phyloP scores from a whole-genome alignment of 352 stramenopile species.

The Globisporangium acanthophoron region DNA sequence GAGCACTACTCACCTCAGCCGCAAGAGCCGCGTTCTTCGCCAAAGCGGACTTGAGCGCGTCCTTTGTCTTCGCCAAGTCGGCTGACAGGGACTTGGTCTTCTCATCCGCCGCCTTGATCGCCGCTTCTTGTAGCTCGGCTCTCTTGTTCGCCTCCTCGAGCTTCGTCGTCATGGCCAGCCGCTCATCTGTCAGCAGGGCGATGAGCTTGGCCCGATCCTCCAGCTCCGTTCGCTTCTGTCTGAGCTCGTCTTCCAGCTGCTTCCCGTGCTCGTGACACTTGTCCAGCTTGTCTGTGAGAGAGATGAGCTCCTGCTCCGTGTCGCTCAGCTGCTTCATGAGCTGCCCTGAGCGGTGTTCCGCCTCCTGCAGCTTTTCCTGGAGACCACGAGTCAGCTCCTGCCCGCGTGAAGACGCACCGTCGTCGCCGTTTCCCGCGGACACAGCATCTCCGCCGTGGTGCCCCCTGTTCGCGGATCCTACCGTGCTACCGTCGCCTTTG shows the following conservation, averaged over 20 bases:
- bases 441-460: background rate
- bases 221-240: constrained; percentile 1
- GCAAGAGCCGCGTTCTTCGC: background rate
- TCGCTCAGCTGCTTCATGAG: constrained; percentile 7
- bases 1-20: constrained; percentile 1
- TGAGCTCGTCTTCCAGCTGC: constrained; percentile 6
- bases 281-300: constrained; percentile 4
- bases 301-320: constrained; percentile 4
- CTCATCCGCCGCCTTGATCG: background rate
- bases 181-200: constrained; percentile 6
- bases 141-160: constrained; percentile 1
- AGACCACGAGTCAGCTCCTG: background rate
- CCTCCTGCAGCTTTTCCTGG: background rate
- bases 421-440: background rate
- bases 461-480: background rate
- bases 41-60: background rate
- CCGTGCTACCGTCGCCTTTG: too few species aligned
- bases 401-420: background rate
- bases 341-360: background rate
- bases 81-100: background rate
- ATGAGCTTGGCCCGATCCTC: background rate
- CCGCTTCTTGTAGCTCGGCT: background rate
- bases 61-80: background rate
- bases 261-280: constrained; percentile 2
- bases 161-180: background rate